Conservation (phyloP, 108 stramenopile species). For the Discostella pseudostelligera region DNA sequence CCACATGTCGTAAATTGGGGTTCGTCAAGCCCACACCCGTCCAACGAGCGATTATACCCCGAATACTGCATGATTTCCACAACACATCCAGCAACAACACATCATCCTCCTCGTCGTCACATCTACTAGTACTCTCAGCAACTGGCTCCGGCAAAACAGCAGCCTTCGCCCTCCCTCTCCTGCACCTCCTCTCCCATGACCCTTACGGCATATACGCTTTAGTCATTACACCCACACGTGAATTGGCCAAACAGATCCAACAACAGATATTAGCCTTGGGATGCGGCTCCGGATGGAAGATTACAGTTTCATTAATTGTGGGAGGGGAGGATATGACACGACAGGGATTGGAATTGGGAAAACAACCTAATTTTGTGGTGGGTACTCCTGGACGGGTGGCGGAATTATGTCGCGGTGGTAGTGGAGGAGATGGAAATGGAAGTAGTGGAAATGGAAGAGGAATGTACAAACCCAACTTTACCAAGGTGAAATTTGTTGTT, state of each 20-base stretch:
- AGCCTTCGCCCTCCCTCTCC: slow-evolving; percentile 89
- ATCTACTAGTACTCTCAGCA: slow-evolving; percentile 72
- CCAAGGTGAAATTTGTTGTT: slow-evolving; percentile 83
- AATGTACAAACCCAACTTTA: slow-evolving; percentile 56
- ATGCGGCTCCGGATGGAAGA: slow-evolving; percentile 63
- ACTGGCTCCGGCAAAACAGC: slow-evolving; percentile 93
- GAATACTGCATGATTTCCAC: slow-evolving; percentile 38
- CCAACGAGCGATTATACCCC: slow-evolving; percentile 70
- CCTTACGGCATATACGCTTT: slow-evolving; percentile 94
- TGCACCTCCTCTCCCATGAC: slow-evolving; percentile 78
- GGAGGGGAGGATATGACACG: slow-evolving; percentile 87
- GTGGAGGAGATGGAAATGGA: slow-evolving; percentile 18
- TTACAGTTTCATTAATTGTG: slow-evolving; percentile 78
- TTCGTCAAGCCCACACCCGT: slow-evolving; percentile 72
- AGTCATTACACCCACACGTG: slow-evolving; percentile 92
- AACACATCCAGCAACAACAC: not conserved
- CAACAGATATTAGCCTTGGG: slow-evolving; percentile 94
- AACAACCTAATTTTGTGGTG: slow-evolving; percentile 92
- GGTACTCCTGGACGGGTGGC: slow-evolving; percentile 95
- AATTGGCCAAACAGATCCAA: slow-evolving; percentile 96
- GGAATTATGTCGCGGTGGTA: slow-evolving; percentile 66
- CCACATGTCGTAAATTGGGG: slow-evolving; percentile 66
- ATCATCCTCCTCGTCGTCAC: slow-evolving; percentile 4
- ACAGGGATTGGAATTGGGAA: slow-evolving; percentile 69
- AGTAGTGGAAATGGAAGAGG: slow-evolving; percentile 42